phyloP scores from a whole-genome alignment of 2,329 filamentous ascomycete species.

The Byssochlamys sp. region DNA sequence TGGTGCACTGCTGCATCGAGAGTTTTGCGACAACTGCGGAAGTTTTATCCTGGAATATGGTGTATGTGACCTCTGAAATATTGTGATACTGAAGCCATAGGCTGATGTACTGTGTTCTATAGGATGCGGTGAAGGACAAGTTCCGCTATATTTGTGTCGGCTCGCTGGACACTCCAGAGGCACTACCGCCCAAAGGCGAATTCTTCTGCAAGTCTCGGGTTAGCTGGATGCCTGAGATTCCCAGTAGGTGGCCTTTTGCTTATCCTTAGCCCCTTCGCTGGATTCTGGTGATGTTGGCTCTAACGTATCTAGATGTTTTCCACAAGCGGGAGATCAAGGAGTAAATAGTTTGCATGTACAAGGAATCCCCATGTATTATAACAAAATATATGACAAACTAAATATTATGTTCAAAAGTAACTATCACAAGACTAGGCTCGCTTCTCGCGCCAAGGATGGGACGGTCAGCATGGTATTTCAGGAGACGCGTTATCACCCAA shows the following conservation, averaged over 20 bases:
- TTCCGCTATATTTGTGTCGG: constrained; percentile 41
- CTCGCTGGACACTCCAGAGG: constrained; percentile 41
- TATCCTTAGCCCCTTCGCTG: background rate
- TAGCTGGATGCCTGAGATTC: constrained; percentile 44
- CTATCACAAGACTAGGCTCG: no score
- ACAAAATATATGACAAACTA: background rate
- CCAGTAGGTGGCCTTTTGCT: constrained; percentile 24
- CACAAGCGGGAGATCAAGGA: constrained; percentile 40
- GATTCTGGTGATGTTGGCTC: constrained; percentile 6
- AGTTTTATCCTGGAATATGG: constrained; percentile 46
- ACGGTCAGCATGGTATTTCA: no score
- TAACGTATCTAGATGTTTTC: constrained; percentile 29
- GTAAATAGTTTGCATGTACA: constrained; percentile 11
- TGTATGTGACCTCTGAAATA: constrained; percentile 19
- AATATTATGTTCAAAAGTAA: background rate
- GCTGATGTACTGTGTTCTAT: background rate
- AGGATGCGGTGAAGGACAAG: constrained; percentile 23
- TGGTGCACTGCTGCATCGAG: constrained; percentile 38
- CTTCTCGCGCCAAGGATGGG: no score
- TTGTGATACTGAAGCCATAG: background rate
- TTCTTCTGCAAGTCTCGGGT: constrained; percentile 44
- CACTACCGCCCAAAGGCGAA: constrained; percentile 44
- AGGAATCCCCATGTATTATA: background rate
- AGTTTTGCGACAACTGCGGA: constrained; percentile 46
- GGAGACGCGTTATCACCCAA: background rate